These are phyloP conservation scores for Fusarium sp. DNA, from an alignment of 2,329 filamentous ascomycete genomes.

Conservation along the genomic window DNA sequence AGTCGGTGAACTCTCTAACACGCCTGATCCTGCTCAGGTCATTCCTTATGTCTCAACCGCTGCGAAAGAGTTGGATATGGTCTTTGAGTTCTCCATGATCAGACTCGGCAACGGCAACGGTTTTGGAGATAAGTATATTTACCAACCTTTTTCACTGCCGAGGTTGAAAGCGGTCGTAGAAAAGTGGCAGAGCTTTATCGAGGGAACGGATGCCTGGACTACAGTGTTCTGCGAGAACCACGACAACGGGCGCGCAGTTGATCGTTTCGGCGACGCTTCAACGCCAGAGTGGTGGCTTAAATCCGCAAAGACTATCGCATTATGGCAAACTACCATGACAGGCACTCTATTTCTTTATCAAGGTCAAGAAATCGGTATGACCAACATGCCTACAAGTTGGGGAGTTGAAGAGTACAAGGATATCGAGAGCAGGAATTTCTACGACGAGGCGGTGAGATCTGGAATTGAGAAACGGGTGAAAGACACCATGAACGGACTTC, in stretches of 20 bases:
- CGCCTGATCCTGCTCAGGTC: conserved; percentile 62
- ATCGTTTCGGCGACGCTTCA: conserved; percentile 62
- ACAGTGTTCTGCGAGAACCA: conserved; percentile 73
- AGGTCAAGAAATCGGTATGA: conserved; percentile 71
- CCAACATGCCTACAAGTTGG: conserved; percentile 63
- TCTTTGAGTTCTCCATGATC: conserved; percentile 70
- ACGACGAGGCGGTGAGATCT: conserved; percentile 55
- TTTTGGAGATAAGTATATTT: conserved; percentile 60
- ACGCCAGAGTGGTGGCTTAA: conserved; percentile 56
- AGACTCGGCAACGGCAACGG: conserved; percentile 62
- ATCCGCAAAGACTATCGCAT: conserved; percentile 64
- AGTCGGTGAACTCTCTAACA: conserved; percentile 71
- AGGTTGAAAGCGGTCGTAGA: conserved; percentile 57
- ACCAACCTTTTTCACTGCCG: conserved; percentile 58
- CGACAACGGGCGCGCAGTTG: conserved; percentile 68
- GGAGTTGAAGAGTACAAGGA: conserved; percentile 64
- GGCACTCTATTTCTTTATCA: conserved; percentile 70
- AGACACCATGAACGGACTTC: conserved; percentile 63
- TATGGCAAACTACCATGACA: conserved; percentile 60
- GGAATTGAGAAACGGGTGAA: conserved; percentile 52
- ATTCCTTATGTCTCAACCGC: conserved; percentile 65
- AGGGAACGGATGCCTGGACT: conserved; percentile 65
- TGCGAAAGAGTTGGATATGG: conserved; percentile 68
- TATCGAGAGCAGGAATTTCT: conserved; percentile 65
- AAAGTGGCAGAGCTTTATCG: conserved; percentile 62